Base-by-base conservation (phyloP, 371 early-diverging fungal species). In the Mortierella sp. region DNA sequence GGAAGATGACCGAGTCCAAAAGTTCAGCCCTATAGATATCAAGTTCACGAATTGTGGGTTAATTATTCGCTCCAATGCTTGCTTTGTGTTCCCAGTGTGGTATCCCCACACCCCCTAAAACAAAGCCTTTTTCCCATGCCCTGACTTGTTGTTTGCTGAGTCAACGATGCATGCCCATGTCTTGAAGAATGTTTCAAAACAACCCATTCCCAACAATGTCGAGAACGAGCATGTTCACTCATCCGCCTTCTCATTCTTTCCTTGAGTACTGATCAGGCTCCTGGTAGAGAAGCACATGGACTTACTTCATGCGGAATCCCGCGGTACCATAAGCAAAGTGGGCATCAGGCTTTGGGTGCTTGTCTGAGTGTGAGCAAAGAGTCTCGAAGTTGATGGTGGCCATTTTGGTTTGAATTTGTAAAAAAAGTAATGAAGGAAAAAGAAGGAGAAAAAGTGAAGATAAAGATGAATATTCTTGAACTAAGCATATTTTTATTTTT, bases 241-340 rank as follows among this genome's bases (percentile, higher is more conserved):
- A 50, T 50, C 50, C 28, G 4, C 28, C 7, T 55, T 28, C 32
- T 32, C 38, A 40, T 59, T 38, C n/a, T 16, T 38, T 10, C 8
- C 19, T 38, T 1, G 58, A n/a, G 65, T 36, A 36, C 52, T 19
- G 57, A 57, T 36, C 61, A 50, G 63, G 40, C 45, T 11, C 19
- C 11, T 24, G 21, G 45, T 5, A 47, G 22, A 6, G 45, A 45
- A 13, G 45, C 22, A 45, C 45, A 43, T 24, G 55, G 6, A 83
- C 87, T 84, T 89, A 93, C 93, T 88, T 90, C 85, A 94, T 95
- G 74, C 99, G 94, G 92, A 99, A 97, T 47, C 99, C 99, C 28
- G 99, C 99, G 3, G 99, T 99, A 72, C 99, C 99, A 84, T 99
- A 98, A 32, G 92, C 87, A 77, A 92, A 96, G 58, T 73, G 85